Conservation (phyloP, 768 basidiomycete species). For the Bullera alba region DNA sequence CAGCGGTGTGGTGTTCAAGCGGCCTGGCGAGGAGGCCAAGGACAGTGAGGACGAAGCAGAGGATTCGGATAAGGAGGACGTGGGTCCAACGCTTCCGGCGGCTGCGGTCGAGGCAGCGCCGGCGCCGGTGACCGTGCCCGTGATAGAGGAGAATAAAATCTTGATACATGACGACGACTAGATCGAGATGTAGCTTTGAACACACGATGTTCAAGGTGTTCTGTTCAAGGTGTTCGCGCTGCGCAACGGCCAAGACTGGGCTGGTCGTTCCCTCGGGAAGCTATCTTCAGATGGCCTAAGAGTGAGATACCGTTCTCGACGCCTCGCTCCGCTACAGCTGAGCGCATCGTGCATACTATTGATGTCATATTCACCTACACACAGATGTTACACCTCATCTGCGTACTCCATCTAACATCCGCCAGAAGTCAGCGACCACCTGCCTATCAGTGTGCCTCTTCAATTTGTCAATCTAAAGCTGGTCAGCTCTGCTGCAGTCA, state of each 20-base stretch:
- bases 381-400: too few relatives aligned
- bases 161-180: conserved; percentile 48
- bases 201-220: too few relatives aligned
- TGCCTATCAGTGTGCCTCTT: conserved; percentile 90
- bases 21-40: conserved; percentile 50
- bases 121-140: conserved; percentile 1
- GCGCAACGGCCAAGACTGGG: too few relatives aligned
- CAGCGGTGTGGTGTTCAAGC: conserved; percentile 52
- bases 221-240: too few relatives aligned
- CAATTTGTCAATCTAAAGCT: conserved; percentile 71
- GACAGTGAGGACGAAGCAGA: conserved; percentile 37
- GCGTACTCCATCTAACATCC: conserved; percentile 58
- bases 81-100: conserved; percentile 37
- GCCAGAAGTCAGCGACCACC: conserved; percentile 94
- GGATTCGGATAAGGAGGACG: conserved; percentile 28
- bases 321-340: too few relatives aligned
- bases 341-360: too few relatives aligned
- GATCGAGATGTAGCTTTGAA: too few relatives aligned
- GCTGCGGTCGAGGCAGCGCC: conserved; percentile 10
- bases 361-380: too few relatives aligned
- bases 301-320: too few relatives aligned
- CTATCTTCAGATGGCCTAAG: too few relatives aligned
- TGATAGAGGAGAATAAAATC: conserved; percentile 37
- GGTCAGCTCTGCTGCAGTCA: neutral
- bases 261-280: too few relatives aligned